phyloP scores from a whole-genome alignment of 148 eudicot species.

The Nyssa sinensis region DNA sequence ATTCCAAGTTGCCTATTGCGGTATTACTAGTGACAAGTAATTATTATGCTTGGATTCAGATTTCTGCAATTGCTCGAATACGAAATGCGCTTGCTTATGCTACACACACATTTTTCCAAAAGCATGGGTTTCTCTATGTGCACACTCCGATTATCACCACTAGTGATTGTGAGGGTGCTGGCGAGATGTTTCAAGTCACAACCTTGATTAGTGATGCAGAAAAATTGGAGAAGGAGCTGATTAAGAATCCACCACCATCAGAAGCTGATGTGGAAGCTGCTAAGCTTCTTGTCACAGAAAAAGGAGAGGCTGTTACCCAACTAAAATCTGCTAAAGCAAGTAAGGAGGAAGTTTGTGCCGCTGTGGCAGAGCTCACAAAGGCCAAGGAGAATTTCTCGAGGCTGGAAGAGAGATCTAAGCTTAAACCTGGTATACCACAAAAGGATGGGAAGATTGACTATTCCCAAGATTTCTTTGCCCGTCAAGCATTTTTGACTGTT shows the following conservation, averaged over 20 bases:
- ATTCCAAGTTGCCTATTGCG: not conserved
- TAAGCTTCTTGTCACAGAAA: slow-evolving; percentile 52
- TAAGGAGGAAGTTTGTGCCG: slow-evolving; percentile 62
- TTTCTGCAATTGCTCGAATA: slow-evolving; percentile 84
- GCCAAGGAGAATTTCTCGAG: slow-evolving; percentile 69
- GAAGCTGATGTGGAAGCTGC: slow-evolving; percentile 72
- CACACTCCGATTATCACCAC: slow-evolving; percentile 97
- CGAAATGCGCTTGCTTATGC: slow-evolving; percentile 91
- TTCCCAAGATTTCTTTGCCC: slow-evolving; percentile 77
- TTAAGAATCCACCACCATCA: slow-evolving; percentile 67
- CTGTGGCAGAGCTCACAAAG: slow-evolving; percentile 57
- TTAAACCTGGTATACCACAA: slow-evolving; percentile 73
- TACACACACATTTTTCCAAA: slow-evolving; percentile 84
- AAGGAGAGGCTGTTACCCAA: slow-evolving; percentile 60
- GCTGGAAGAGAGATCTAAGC: slow-evolving; percentile 64
- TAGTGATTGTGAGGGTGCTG: slow-evolving; percentile 99
- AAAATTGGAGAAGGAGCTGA: slow-evolving; percentile 75
- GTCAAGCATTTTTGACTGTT: slow-evolving; percentile 98
- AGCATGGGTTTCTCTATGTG: slow-evolving; percentile 70
- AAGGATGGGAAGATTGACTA: slow-evolving; percentile 94
- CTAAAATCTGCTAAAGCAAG: slow-evolving; percentile 70
- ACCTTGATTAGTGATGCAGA: slow-evolving; percentile 76
- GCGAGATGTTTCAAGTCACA: slow-evolving; percentile 98
- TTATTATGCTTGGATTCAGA: slow-evolving; percentile 32
- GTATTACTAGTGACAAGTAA: not conserved